A percentile compares a stretch with the other conserved stretches of the same genome.
phyloP scores from a whole-genome alignment of 345 rosid genomes.

The Eucalyptus tenuipes region DNA sequence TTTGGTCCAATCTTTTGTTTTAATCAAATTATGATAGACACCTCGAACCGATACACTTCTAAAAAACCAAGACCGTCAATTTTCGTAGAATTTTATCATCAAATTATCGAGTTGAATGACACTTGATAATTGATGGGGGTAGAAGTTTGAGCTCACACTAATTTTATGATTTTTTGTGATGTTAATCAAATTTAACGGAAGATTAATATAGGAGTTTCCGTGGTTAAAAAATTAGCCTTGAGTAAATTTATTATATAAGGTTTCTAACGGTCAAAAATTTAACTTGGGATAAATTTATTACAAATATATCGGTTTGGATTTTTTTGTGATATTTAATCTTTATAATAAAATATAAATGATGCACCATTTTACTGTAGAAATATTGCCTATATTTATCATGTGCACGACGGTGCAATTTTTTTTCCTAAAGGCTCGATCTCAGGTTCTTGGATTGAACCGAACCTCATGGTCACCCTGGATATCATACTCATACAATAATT shows the following conservation, averaged over 20 bases:
- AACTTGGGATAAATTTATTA: accelerated
- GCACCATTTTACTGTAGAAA: not conserved
- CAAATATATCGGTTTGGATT: accelerated
- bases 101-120: accelerated
- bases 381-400: not conserved
- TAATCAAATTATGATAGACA: too few species aligned
- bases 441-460: not conserved
- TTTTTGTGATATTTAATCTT: not conserved
- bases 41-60: accelerated
- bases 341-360: not conserved
- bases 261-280: accelerated
- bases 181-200: too few species aligned
- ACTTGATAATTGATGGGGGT: accelerated
- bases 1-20: too few species aligned
- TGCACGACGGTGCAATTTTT: not conserved
- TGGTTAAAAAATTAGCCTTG: too few species aligned
- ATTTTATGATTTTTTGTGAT: too few species aligned
- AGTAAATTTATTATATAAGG: too few species aligned
- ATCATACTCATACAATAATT: not conserved
- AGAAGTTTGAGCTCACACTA: accelerated
- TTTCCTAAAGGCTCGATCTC: not conserved
- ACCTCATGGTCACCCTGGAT: not conserved
- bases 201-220: too few species aligned
- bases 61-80: accelerated
- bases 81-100: too few species aligned